Base-by-base conservation (phyloP, 2,329 filamentous ascomycete species). In the Pseudopithomyces chartarum region DNA sequence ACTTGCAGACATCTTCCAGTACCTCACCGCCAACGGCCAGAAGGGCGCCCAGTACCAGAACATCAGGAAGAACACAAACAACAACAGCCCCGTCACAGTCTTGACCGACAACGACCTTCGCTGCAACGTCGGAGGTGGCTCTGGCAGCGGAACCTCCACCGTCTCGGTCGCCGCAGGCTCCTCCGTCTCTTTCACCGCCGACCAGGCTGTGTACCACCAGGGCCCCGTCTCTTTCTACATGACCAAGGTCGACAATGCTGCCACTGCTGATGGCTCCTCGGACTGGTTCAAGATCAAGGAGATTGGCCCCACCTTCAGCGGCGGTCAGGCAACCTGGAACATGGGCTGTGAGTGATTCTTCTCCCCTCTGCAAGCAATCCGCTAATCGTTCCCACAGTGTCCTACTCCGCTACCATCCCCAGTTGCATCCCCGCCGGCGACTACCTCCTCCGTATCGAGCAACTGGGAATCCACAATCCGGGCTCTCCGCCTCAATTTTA, bases 401-500 rank as follows among this genome's bases (percentile, higher is more conserved):
- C 70, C 15, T 75, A 75, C 58, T 63, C 64, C 10, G 77, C 74
- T 51, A 73, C 64, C 5, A 74, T 82, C 34, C 80, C 80, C 6
- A 68, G 65, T 5, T 75, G 74, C 43, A 67, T 77, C 6, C 72
- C 80, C 3, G 65, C 74, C 19, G 80, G 80, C 22, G 73, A 82
- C 56, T 82, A 82, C 62, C 73, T 82, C 17, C 69, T 82, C 36
- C 75, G 80, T 22, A 76, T 79, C 51, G 80, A 83, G 68, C 80
- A 82, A 57, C 79, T 82, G 51, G 80, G 69, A 11, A 74, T 82
- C 26, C 79, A 81, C 67, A 77, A 78, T 60, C 78, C 76, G 5
- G 65, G 68, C 19, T 49, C 51, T 2, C 54, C 62, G 20, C 67
- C 68, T n/a, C 63, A 72, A 26, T 72, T 70, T 60, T 76, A 74